Evolutionary conservation across 2,329 filamentous ascomycete species (phyloP).

Genomic region (Penicillium sp.): DNA sequence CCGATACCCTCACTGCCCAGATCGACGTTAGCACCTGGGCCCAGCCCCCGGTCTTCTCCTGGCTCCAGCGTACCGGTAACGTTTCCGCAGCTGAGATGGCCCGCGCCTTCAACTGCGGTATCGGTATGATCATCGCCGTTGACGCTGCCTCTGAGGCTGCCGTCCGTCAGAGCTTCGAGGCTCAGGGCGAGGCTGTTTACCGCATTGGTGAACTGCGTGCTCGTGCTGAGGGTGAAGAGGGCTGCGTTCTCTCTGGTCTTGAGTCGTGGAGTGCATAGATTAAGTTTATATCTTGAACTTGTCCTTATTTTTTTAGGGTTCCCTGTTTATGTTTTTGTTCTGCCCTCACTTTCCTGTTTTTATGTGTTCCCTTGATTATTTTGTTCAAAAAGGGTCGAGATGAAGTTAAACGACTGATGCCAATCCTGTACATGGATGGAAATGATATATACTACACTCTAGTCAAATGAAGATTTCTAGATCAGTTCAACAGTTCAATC

Average conservation of each 20-base stretch:
- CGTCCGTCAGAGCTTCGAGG: slow-evolving; percentile 58
- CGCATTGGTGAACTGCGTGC: slow-evolving; percentile 72
- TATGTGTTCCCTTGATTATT: slow-evolving; percentile 2
- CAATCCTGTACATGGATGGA: slow-evolving; percentile 27
- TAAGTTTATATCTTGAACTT: slow-evolving; percentile 12
- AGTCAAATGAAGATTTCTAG: slow-evolving; percentile 13
- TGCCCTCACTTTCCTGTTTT: slow-evolving; percentile 11
- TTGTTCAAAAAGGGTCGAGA: slow-evolving; percentile 4
- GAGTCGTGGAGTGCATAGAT: slow-evolving; percentile 46
- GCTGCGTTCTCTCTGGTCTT: slow-evolving; percentile 67
- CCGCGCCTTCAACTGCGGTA: slow-evolving; percentile 89
- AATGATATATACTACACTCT: slow-evolving; percentile 22
- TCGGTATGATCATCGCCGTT: slow-evolving; percentile 93
- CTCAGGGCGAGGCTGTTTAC: slow-evolving; percentile 76
- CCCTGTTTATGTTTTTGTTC: slow-evolving; percentile 12
- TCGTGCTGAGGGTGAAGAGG: slow-evolving; percentile 57
- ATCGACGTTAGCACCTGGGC: slow-evolving; percentile 79
- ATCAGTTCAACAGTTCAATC: too few relatives aligned
- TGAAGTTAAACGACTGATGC: slow-evolving; percentile 23
- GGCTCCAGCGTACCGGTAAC: slow-evolving; percentile 75
- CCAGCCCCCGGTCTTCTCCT: slow-evolving; percentile 78
- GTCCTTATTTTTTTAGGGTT: neutral
- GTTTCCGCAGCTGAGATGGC: slow-evolving; percentile 81
- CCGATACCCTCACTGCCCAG: slow-evolving; percentile 74
- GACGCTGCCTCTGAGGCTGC: slow-evolving; percentile 39